These are phyloP conservation scores for Linum trigynum DNA, from an alignment of 345 rosid species.

Conservation along the genomic window DNA sequence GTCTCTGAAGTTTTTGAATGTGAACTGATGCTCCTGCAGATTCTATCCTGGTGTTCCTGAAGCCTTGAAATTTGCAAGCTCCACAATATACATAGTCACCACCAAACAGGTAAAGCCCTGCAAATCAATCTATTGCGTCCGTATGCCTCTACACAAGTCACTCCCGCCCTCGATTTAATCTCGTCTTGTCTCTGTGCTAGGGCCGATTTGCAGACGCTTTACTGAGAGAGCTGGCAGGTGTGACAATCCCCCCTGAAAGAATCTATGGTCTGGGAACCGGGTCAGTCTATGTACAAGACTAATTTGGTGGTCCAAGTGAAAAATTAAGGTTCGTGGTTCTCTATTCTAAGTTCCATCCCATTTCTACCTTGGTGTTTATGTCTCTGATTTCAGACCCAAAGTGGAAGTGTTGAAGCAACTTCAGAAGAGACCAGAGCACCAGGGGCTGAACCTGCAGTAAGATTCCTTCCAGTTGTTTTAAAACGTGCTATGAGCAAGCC, in stretches of 20 bases:
- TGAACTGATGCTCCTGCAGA: conserved; percentile 34
- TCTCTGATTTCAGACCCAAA: conserved; percentile 42
- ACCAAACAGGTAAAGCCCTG: conserved; percentile 59
- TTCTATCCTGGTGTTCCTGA: conserved; percentile 89
- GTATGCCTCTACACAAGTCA: not conserved
- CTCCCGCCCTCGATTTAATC: too few species aligned
- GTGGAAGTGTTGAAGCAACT: conserved; percentile 79
- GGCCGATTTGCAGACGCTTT: conserved; percentile 78
- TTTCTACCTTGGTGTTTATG: not conserved
- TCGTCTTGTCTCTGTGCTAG: conserved; percentile 23
- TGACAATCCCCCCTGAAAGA: conserved; percentile 64
- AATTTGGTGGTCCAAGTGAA: too few species aligned
- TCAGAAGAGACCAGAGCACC: conserved; percentile 67
- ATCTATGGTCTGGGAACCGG: conserved; percentile 73
- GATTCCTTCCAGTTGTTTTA: conserved; percentile 5
- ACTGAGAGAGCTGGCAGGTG: conserved; percentile 59
- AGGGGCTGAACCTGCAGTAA: conserved; percentile 62
- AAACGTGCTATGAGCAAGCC: not conserved
- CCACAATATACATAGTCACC: conserved; percentile 66
- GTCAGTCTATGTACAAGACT: conserved; percentile 31
- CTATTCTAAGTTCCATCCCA: not conserved
- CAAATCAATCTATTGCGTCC: not conserved
- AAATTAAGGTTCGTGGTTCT: too few species aligned
- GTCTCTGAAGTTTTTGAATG: not conserved
- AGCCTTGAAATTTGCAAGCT: conserved; percentile 75